Conservation (phyloP, 805 yeast genomes). For the Lipomyces starkeyi region DNA sequence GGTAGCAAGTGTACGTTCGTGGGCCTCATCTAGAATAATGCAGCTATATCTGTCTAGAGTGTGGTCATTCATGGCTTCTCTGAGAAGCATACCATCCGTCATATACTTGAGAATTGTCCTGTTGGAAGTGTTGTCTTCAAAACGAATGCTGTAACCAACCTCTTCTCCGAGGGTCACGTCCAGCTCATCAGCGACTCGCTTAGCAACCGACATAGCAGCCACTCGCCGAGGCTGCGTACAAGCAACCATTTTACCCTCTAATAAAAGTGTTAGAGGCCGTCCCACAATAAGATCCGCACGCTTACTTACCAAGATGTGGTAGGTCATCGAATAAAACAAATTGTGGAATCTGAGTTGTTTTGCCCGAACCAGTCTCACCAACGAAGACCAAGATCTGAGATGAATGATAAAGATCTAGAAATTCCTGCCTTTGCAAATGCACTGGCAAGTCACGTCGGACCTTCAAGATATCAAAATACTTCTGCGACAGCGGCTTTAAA, state of each 20-base stretch:
- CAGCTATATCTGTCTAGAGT: slow-evolving; percentile 80
- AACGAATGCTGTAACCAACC: slow-evolving; percentile 94
- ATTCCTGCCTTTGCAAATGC: slow-evolving; percentile 89
- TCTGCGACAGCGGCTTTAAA: slow-evolving; percentile 63
- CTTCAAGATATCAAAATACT: slow-evolving; percentile 78
- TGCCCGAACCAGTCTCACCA: slow-evolving; percentile 99
- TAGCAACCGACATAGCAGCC: slow-evolving; percentile 98
- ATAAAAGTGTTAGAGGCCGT: neutral
- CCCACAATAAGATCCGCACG: neutral
- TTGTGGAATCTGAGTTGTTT: slow-evolving; percentile 97
- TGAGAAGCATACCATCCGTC: slow-evolving; percentile 98
- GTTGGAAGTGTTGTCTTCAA: slow-evolving; percentile 82
- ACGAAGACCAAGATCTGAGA: slow-evolving; percentile 97
- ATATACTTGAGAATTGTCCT: slow-evolving; percentile 88
- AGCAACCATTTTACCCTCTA: slow-evolving; percentile 78
- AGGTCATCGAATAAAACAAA: slow-evolving; percentile 90
- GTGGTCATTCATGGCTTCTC: slow-evolving; percentile 98
- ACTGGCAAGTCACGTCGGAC: slow-evolving; percentile 89
- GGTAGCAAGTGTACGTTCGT: slow-evolving; percentile 95
- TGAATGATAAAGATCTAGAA: slow-evolving; percentile 78
- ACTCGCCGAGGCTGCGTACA: slow-evolving; percentile 97
- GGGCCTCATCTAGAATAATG: slow-evolving; percentile 95
- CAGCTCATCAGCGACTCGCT: slow-evolving; percentile 97
- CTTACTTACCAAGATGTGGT: slow-evolving; percentile 66
- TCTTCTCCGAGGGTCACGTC: slow-evolving; percentile 91